These are phyloP conservation scores for Aspergillus texensis DNA, from an alignment of 2,329 filamentous ascomycete genomes.

Conservation along the genomic window DNA sequence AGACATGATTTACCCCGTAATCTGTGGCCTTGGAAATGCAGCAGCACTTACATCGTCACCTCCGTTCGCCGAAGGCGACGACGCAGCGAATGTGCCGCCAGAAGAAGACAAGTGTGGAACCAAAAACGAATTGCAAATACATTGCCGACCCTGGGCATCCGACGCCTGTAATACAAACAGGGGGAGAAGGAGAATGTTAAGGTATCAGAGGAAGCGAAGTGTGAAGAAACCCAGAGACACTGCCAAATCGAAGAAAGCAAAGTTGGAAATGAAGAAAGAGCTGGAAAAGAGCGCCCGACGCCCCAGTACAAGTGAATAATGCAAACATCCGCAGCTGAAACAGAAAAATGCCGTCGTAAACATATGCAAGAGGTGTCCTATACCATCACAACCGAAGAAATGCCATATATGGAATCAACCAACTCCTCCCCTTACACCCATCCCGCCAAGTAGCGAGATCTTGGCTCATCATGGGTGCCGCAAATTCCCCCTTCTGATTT, in stretches of 20 bases:
- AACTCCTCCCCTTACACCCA: slow-evolving; percentile 28
- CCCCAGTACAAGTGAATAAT: slow-evolving; percentile 37
- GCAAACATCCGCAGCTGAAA: slow-evolving; percentile 38
- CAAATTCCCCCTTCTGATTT: slow-evolving; percentile 28
- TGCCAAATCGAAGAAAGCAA: slow-evolving; percentile 22
- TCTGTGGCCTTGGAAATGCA: not conserved
- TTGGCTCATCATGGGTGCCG: slow-evolving; percentile 29
- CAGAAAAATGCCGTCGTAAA: slow-evolving; percentile 39
- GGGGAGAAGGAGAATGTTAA: slow-evolving; percentile 29
- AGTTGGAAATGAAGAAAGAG: slow-evolving; percentile 21
- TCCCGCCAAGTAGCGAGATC: slow-evolving; percentile 21
- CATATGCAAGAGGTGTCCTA: slow-evolving; percentile 43
- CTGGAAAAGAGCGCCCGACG: slow-evolving; percentile 36
- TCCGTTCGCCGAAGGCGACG: not conserved
- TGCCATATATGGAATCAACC: slow-evolving; percentile 42
- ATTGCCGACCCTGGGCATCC: slow-evolving; percentile 28
- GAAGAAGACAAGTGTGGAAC: slow-evolving; percentile 29
- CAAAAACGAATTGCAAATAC: slow-evolving; percentile 25
- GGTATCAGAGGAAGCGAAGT: slow-evolving; percentile 32
- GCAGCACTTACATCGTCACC: not conserved
- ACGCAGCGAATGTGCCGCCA: not conserved
- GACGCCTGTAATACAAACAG: slow-evolving; percentile 31
- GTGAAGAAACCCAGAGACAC: slow-evolving; percentile 27
- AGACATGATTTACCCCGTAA: not conserved
- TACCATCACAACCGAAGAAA: slow-evolving; percentile 47